Percentiles rank a stretch among this genome's conserved stretches.
phyloP scores from a whole-genome alignment of 257 asterid genomes.

The Nicotiana noctiflora region DNA sequence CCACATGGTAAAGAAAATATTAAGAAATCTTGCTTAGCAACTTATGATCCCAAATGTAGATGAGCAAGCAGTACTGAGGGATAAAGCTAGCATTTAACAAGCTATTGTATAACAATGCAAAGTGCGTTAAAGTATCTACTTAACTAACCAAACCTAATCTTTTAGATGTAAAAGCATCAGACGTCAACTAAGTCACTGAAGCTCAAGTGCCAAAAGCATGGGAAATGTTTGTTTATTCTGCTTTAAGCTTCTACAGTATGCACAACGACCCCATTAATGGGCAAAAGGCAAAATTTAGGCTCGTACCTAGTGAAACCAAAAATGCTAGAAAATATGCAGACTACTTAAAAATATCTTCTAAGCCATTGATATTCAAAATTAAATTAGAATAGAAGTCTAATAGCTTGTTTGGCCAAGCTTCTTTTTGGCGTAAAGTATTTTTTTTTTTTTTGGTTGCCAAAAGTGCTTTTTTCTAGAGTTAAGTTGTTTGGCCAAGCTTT shows the following conservation, averaged over 20 bases:
- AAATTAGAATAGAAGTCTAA: too few species aligned
- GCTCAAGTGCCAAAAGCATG: not conserved
- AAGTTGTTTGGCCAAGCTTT: too few species aligned
- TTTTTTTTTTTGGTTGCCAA: too few species aligned
- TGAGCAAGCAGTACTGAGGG: not conserved
- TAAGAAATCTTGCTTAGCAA: not conserved
- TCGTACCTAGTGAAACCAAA: not conserved
- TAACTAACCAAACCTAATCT: not conserved
- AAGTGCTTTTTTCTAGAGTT: too few species aligned
- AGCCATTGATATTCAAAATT: not conserved
- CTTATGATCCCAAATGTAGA: not conserved
- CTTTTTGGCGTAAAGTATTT: too few species aligned
- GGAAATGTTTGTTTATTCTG: not conserved
- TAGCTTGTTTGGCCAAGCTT: too few species aligned
- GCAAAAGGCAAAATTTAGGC: not conserved
- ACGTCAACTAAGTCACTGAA: not conserved
- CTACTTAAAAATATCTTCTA: not conserved
- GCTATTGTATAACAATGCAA: not conserved
- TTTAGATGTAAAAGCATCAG: not conserved
- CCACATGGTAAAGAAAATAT: not conserved
- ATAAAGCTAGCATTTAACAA: not conserved
- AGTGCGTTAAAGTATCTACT: not conserved
- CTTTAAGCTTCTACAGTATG: not conserved
- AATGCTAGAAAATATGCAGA: not conserved
- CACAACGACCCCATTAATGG: too few species aligned